These are phyloP conservation scores for Tieghemostelium lacteum DNA, from an alignment of 78 protist species.

Conservation along the genomic window DNA sequence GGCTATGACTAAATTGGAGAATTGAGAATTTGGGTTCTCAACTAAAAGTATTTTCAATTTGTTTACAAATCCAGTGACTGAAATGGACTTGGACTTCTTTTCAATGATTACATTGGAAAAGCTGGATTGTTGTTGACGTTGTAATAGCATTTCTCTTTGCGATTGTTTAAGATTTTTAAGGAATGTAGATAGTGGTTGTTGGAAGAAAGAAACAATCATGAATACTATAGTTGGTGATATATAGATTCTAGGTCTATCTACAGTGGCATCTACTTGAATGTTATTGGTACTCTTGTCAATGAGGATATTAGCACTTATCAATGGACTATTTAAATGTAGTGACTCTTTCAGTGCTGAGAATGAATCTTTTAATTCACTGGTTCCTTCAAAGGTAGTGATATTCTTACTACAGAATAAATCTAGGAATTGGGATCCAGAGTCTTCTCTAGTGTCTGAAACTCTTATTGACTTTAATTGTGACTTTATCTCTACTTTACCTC, in stretches of 20 bases:
- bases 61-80: slow-evolving; percentile 9
- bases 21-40: slow-evolving; percentile 21
- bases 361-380: slow-evolving; percentile 24
- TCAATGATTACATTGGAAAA: too few species aligned
- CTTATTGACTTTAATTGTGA: slow-evolving; percentile 18
- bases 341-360: background rate
- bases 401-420: slow-evolving; percentile 64
- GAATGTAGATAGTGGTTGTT: slow-evolving; percentile 3
- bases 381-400: slow-evolving; percentile 41
- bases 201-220: slow-evolving; percentile 20
- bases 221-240: slow-evolving; percentile 46
- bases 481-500: background rate
- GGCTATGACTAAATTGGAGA: slow-evolving; percentile 40
- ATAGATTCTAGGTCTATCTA: slow-evolving; percentile 44
- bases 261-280: background rate
- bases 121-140: background rate
- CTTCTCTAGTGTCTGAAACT: slow-evolving; percentile 26
- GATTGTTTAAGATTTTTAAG: background rate
- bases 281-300: slow-evolving; percentile 13
- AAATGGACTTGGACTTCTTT: slow-evolving; percentile 2
- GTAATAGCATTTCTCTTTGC: background rate
- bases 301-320: background rate
- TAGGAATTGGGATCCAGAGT: slow-evolving; percentile 20
- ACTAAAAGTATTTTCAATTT: slow-evolving; percentile 51
- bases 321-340: slow-evolving; percentile 25